Evolutionary conservation across 164 flowering plant genomes (phyloP), one percentile per base, ranked within the genome.

Genomic region (Annona squamosa): DNA sequence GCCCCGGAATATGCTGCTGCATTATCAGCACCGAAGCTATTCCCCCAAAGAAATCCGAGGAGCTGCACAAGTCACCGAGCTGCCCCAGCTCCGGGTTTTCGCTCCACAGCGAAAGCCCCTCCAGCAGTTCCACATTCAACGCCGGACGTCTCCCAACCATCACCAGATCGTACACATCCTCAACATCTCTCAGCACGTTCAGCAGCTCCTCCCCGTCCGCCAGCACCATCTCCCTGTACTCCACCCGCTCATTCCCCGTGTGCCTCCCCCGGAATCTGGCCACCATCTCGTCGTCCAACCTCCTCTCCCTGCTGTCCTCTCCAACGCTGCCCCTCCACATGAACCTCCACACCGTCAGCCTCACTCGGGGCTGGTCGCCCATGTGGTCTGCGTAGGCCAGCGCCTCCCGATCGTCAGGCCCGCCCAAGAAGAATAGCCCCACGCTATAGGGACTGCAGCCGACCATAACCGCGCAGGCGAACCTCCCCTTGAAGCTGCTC

Each of bases 391-490:
- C 77, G 17, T 75, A 82, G 0, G 87, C 85, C 7, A 87, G 63
- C 9, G 88, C 86, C 72, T 87, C 93, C n/a, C 85, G 46, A 65
- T 90, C 91, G 46, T 90, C 94, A 0, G 70, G 44, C 0, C 94
- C 91, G 1, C 84, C 87, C 0, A 85, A 7, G 78, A 86, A 88
- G 5, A 90, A 52, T 64, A 85, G 9, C 0, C 59, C 81, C 1
- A 89, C 71, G 4, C 59, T 70, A 26, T 67, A 78, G 0, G 41
- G 48, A 16, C 0, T 87, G 89, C 1, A 86, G 73, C 37, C 37
- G 37, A 26, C 37, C 57, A 48, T 5, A 2, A 48, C 57, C 6
- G 57, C 57, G 10, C 6, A 48, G 57, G 6, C 10, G 57, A 48
- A 48, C 2, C 6, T 48, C 57, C 57, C 13, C 12, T 12, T 12